Conservation (phyloP, 1,284 basidiomycete genomes). For the Chalciporus sp. region DNA sequence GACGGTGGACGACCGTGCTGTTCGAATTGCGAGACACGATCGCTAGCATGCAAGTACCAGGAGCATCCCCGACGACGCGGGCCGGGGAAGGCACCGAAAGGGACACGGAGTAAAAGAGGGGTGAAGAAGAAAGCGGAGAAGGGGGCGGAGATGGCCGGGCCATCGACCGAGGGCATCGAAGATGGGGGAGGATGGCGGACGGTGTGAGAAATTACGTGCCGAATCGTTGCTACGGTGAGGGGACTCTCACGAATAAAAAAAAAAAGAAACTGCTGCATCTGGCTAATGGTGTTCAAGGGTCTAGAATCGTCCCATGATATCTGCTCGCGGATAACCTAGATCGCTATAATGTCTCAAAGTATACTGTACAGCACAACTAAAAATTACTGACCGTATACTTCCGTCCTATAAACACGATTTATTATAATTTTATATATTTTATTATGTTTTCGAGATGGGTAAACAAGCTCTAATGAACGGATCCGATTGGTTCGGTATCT, state of each 20-base stretch:
- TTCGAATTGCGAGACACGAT: conserved; percentile 54
- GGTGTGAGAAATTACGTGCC: background rate
- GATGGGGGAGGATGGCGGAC: conserved; percentile 11
- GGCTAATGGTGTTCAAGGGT: background rate
- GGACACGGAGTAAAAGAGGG: conserved; percentile 32
- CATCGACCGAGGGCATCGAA: conserved; percentile 29
- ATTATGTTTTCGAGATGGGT: conserved; percentile 33
- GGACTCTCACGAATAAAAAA: background rate
- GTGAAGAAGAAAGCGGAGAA: conserved; percentile 26
- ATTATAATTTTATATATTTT: conserved; percentile 20
- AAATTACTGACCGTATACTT: background rate
- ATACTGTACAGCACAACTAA: conserved; percentile 17
- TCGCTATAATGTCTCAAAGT: conserved; percentile 22
- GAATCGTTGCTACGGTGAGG: background rate
- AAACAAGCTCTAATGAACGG: conserved; percentile 13
- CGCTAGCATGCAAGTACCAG: conserved; percentile 56
- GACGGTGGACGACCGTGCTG: conserved; percentile 65
- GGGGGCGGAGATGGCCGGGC: conserved; percentile 30
- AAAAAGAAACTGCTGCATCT: background rate
- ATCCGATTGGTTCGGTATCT: conserved; percentile 42
- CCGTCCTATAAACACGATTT: background rate
- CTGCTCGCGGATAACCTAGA: conserved; percentile 16
- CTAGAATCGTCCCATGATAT: background rate
- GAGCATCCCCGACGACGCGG: conserved; percentile 60
- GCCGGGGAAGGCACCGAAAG: conserved; percentile 68